These are phyloP conservation scores for Trichoderma koningiopsis DNA, from an alignment of 2,329 filamentous ascomycete genomes.

Conservation along the genomic window DNA sequence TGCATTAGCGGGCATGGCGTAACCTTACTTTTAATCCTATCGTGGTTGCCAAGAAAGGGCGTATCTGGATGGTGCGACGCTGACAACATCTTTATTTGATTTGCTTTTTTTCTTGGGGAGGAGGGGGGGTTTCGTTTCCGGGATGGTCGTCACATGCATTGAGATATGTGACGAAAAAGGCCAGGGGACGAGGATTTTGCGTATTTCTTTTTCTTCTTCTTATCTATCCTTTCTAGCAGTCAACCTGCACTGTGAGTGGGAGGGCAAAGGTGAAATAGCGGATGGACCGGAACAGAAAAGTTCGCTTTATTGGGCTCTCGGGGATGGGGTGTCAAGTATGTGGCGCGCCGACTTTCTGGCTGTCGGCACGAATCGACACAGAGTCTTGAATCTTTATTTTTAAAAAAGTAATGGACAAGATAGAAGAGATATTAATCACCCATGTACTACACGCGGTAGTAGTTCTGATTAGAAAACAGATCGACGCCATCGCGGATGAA, in stretches of 20 bases:
- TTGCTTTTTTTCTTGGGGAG: background rate
- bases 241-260: background rate
- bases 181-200: background rate
- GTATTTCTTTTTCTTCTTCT: background rate
- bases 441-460: background rate
- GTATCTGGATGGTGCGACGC: slow-evolving; percentile 2
- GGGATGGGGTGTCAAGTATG: background rate
- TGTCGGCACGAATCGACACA: background rate
- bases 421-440: background rate
- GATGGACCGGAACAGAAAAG: background rate
- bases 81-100: background rate
- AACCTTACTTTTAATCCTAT: slow-evolving; percentile 25
- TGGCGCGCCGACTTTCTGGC: background rate
- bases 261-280: background rate
- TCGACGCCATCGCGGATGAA: background rate
- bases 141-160: background rate
- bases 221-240: background rate
- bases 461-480: background rate
- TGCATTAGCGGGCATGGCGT: slow-evolving; percentile 23
- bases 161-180: background rate
- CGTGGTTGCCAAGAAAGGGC: slow-evolving; percentile 18
- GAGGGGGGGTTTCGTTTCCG: background rate
- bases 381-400: background rate
- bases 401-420: background rate
- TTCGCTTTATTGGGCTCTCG: background rate